Percentiles rank a stretch among this genome's conserved stretches.
Evolutionary conservation across 177 flowering plant species (phyloP).

Genomic region (Vitis hybrid): DNA sequence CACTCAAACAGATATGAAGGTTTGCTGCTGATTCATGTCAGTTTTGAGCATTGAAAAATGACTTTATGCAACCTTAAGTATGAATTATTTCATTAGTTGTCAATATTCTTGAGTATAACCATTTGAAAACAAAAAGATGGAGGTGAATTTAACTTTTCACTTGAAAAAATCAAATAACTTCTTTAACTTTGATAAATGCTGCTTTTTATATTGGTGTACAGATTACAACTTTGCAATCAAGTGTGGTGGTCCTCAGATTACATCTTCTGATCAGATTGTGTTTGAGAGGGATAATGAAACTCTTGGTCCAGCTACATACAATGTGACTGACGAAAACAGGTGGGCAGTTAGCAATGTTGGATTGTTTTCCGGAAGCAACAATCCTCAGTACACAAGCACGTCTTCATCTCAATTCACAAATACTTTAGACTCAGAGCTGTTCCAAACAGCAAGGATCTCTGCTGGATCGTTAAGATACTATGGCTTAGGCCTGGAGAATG

Average conservation of each 20-base stretch:
- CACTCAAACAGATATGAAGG: too few species aligned
- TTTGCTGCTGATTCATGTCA: too few species aligned
- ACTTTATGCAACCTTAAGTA: too few species aligned
- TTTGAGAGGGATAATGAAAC: conserved; percentile 53
- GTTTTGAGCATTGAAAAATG: too few species aligned
- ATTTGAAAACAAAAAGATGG: neutral
- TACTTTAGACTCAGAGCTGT: conserved; percentile 50
- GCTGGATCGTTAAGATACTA: conserved; percentile 88
- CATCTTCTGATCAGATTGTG: conserved; percentile 24
- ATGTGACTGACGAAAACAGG: conserved; percentile 33
- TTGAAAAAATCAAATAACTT: neutral
- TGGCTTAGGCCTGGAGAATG: conserved; percentile 91
- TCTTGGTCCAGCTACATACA: conserved; percentile 64
- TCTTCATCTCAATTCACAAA: conserved; percentile 35
- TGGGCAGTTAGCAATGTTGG: conserved; percentile 83
- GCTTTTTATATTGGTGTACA: conserved; percentile 20
- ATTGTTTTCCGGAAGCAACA: conserved; percentile 31
- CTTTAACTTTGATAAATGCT: neutral
- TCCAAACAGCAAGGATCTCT: conserved; percentile 67
- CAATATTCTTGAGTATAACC: too few species aligned
- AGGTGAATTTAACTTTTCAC: neutral
- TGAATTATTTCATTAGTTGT: too few species aligned
- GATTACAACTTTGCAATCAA: conserved; percentile 63
- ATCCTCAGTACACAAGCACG: conserved; percentile 29
- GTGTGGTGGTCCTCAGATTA: conserved; percentile 62